A percentile compares a stretch with the other conserved stretches of the same genome.
Evolutionary conservation across 495 filamentous ascomycete species (phyloP).

Genomic region (Niebla homalea): DNA sequence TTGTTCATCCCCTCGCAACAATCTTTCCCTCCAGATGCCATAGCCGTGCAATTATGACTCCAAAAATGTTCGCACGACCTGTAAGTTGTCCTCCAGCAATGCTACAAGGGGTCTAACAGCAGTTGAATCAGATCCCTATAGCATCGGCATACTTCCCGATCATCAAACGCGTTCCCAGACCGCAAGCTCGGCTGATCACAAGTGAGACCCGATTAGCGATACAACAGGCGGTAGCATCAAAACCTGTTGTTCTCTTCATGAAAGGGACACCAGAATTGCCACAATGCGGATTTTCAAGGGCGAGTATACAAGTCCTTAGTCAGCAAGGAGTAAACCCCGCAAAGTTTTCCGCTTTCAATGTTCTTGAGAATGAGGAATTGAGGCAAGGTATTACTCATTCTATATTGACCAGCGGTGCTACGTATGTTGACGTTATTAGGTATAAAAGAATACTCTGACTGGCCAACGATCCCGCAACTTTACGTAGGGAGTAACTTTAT

Average conservation of each 20-base stretch:
- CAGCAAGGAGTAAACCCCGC: constrained; percentile 90
- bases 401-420: not conserved
- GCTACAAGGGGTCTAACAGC: no score
- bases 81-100: not conserved
- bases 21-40: not conserved
- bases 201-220: constrained; percentile 65
- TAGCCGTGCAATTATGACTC: not conserved
- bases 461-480: constrained; percentile 95
- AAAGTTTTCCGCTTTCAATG: constrained; percentile 95
- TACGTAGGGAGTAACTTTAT: constrained; percentile 94
- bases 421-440: constrained; percentile 35
- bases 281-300: constrained; percentile 96
- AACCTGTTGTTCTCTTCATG: constrained; percentile 96
- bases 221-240: constrained; percentile 69
- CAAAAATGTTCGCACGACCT: not conserved
- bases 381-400: constrained; percentile 53
- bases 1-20: not conserved
- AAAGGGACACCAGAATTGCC: constrained; percentile 94
- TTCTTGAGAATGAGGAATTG: constrained; percentile 79
- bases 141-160: constrained; percentile 4
- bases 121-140: not conserved
- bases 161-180: constrained; percentile 27
- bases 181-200: constrained; percentile 54
- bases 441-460: constrained; percentile 97
- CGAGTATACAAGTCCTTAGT: constrained; percentile 86